Conservation (phyloP, 371 early-diverging fungal genomes). For the Circinella minor region DNA sequence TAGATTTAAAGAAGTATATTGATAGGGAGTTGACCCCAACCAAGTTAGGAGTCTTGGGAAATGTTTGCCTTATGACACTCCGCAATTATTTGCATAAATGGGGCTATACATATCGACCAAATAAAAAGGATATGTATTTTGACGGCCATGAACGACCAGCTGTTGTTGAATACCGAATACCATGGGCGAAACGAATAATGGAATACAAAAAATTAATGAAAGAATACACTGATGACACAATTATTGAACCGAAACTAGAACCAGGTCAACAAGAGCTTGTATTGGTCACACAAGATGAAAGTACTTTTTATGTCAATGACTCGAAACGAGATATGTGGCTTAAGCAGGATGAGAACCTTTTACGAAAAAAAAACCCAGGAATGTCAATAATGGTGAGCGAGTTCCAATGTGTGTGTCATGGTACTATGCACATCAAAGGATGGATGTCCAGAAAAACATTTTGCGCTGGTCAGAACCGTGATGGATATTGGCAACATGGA, state of each 20-base stretch:
- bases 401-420: constrained; percentile 20
- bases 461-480: constrained; percentile 4
- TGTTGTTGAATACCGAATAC: constrained; percentile 13
- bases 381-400: constrained; percentile 18
- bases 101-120: constrained; percentile 15
- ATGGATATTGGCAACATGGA: constrained; percentile 12
- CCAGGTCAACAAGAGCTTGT: constrained; percentile 6
- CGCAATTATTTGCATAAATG: constrained; percentile 14
- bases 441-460: constrained; percentile 8
- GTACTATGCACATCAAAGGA: constrained; percentile 9
- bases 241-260: neutral
- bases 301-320: constrained; percentile 22
- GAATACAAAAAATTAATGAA: constrained; percentile 8
- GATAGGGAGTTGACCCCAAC: neutral
- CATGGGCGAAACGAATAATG: constrained; percentile 12
- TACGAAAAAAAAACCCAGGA: constrained; percentile 16
- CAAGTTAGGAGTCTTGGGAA: neutral
- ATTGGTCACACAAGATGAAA: constrained; percentile 19
- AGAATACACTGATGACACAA: neutral
- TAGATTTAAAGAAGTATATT: neutral
- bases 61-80: neutral
- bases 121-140: constrained; percentile 14
- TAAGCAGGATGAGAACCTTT: neutral
- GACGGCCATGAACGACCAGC: constrained; percentile 16
- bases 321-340: constrained; percentile 12